Conservation (phyloP, 345 rosid genomes). For the Atalantia buxifolia region DNA sequence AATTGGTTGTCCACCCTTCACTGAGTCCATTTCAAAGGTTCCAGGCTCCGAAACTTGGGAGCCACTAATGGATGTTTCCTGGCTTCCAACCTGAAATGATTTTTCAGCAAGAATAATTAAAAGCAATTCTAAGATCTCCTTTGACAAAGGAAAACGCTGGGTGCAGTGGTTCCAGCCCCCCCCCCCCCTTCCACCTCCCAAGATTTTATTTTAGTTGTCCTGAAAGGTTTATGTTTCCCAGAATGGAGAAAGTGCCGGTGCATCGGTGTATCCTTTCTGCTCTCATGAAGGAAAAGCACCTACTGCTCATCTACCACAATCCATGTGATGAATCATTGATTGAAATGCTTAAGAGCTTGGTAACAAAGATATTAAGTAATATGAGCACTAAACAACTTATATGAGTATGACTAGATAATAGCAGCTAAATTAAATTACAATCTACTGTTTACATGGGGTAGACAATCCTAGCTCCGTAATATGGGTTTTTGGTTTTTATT, state of each 20-base stretch:
- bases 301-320: not conserved
- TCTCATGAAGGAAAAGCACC: not conserved
- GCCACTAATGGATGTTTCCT: constrained; percentile 51
- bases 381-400: not conserved
- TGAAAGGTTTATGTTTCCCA: not conserved
- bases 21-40: constrained; percentile 42
- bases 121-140: not conserved
- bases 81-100: constrained; percentile 49
- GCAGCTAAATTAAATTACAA: not conserved
- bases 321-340: not conserved
- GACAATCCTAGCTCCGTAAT: not conserved
- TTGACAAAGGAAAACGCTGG: not conserved
- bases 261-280: not conserved
- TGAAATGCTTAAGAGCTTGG: not conserved
- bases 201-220: not conserved
- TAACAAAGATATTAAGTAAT: not conserved
- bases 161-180: not conserved
- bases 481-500: not conserved
- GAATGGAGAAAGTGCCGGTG: not conserved
- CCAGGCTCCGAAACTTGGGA: constrained; percentile 46
- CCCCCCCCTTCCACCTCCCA: not conserved
- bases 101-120: constrained; percentile 14
- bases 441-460: not conserved
- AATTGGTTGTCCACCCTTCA: constrained; percentile 35
- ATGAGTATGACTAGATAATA: not conserved